These are phyloP conservation scores for Amesomyces nigricolor DNA, from an alignment of 2,329 filamentous ascomycete genomes.

Conservation along the genomic window DNA sequence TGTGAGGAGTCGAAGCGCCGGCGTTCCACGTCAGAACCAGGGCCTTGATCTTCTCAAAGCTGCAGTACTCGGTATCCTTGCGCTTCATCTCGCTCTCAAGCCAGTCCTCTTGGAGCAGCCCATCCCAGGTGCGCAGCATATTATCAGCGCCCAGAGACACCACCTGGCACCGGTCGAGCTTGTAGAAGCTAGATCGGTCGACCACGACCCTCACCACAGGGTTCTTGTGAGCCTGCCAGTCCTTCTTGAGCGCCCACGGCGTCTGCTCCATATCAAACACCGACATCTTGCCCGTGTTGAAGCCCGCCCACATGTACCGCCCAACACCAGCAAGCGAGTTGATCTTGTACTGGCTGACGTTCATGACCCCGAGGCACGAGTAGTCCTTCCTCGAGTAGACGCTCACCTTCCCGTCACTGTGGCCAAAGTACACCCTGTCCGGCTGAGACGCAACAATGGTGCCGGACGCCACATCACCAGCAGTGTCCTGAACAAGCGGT, in stretches of 20 bases:
- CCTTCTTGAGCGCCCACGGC: slow-evolving; percentile 90
- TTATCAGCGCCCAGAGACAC: slow-evolving; percentile 84
- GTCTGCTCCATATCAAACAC: slow-evolving; percentile 78
- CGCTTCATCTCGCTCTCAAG: slow-evolving; percentile 85
- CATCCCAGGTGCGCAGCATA: slow-evolving; percentile 82
- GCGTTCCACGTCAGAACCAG: slow-evolving; percentile 94
- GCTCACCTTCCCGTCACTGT: slow-evolving; percentile 88
- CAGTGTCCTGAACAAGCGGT: slow-evolving; percentile 64
- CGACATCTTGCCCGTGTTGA: slow-evolving; percentile 88
- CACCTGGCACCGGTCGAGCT: slow-evolving; percentile 76
- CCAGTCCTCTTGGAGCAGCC: slow-evolving; percentile 88
- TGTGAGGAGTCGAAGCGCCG: slow-evolving; percentile 86
- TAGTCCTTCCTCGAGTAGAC: slow-evolving; percentile 81
- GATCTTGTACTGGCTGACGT: slow-evolving; percentile 91
- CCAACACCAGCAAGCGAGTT: slow-evolving; percentile 79
- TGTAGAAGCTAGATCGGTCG: slow-evolving; percentile 80
- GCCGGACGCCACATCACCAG: slow-evolving; percentile 83
- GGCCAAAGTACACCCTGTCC: slow-evolving; percentile 81
- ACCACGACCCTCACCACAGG: slow-evolving; percentile 72
- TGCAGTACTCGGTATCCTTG: slow-evolving; percentile 75
- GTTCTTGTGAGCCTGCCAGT: slow-evolving; percentile 87
- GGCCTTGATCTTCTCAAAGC: slow-evolving; percentile 74
- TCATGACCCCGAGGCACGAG: slow-evolving; percentile 72
- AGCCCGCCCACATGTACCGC: slow-evolving; percentile 82
- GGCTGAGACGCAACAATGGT: slow-evolving; percentile 68